phyloP scores from a whole-genome alignment of 176 grass and related monocot genomes.

The Leersia perrieri region DNA sequence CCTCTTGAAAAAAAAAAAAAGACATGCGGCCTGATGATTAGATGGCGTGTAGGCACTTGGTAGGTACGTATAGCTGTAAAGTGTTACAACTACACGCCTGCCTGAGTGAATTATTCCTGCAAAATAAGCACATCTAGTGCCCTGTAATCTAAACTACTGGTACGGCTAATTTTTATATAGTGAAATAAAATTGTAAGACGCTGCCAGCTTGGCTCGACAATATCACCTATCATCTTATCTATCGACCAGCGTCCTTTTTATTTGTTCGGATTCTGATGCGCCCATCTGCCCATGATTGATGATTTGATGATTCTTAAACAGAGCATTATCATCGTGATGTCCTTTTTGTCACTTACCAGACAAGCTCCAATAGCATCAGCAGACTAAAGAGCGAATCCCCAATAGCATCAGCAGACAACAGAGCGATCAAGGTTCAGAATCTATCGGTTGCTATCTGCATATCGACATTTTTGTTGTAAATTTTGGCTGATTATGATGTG shows the following conservation, averaged over 20 bases:
- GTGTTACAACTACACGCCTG: background rate
- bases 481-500: background rate
- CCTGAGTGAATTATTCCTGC: background rate
- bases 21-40: too few relatives aligned
- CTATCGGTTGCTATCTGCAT: background rate
- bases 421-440: background rate
- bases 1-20: too few relatives aligned
- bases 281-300: background rate
- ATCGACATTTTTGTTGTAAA: background rate
- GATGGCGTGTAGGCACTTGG: background rate
- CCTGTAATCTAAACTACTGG: background rate
- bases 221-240: constrained; percentile 13
- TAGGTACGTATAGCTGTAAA: background rate
- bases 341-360: background rate
- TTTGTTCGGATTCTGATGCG: constrained; percentile 15
- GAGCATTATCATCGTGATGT: background rate
- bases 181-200: background rate
- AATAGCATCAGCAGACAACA: background rate
- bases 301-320: constrained; percentile 1
- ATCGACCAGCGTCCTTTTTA: background rate
- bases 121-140: background rate
- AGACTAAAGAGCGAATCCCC: too few relatives aligned
- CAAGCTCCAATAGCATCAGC: background rate
- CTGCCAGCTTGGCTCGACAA: constrained; percentile 3
- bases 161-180: background rate